Evolutionary conservation across 108 stramenopile genomes (phyloP), one percentile per base, ranked within the genome.

Genomic region (Nitzschia inconspicua): DNA sequence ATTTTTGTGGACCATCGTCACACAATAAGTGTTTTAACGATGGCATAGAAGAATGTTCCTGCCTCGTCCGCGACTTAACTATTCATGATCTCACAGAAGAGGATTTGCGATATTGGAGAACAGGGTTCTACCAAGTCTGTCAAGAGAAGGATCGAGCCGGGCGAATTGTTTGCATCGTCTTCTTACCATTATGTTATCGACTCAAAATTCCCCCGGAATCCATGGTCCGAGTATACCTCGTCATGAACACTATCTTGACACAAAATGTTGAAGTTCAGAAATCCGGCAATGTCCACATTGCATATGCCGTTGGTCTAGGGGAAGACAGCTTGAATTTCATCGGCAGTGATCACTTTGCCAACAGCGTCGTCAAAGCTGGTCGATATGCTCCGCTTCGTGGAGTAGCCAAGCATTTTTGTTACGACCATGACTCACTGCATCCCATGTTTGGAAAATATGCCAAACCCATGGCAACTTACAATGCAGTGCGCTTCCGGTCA

Each of bases 1-100:
- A 63, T 1, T 75, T 75, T 39, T 54, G 53, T 18, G 34, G 13
- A 23, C 31, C 31, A 4, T 22, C 35, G 13, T 54, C 34, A 11
- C 34, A 53, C 34, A 9, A 16, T 0, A 2, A 18, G 6, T 2
- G 37, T 35, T 14, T 0, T 1, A 51, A 30, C 28, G 3, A 14
- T 10, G 19, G 19, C 34, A n/a, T n/a, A n/a, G n/a, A n/a, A n/a
- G n/a, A n/a, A n/a, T n/a, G n/a, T n/a, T n/a, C n/a, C n/a, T 54
- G 53, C 19, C 23, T 54, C 4, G 53, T 32, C 6, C 31, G 53
- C 4, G 53, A 54, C 23, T 32, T 54, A 28, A 34, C 35, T 19
- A 19, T 54, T 13, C 37, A 32, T 6, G 53, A 54, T 37, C 37
- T 54, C 24, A 36, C 53, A 8, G 29, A 14, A n/a, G 34, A 54